Evolutionary conservation across 805 yeast genomes (phyloP), one percentile per base, ranked within the genome.

Genomic region (Lipomyces kockii): DNA sequence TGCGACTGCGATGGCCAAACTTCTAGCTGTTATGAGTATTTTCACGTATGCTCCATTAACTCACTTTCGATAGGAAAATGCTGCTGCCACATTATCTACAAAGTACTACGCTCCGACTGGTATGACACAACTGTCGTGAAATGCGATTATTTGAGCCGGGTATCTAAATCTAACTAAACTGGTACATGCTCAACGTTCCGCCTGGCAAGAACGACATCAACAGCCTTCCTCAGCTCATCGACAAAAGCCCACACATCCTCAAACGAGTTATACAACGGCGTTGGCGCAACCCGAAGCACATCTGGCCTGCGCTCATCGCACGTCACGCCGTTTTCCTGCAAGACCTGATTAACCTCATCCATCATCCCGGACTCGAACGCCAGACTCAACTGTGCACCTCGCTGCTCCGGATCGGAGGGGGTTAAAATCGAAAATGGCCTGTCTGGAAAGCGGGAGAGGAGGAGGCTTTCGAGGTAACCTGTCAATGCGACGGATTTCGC

Each of bases 251-350:
- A 80, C 14, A 90, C 86, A 68, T 93, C 96, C 55, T 76, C 78
- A 72, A 90, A 90, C 1, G 90, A 86, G 74, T 92, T 93, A 80
- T 93, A 93, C 58, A 92, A 81, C 0, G 97, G 95, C 2, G 85
- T 82, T 7, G 98, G 97, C 0, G 97, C 94, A n/a, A 93, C 75
- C 66, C 98, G 81, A 52, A 94, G 86, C n/a, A 92, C 98, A 75
- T 87, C 87, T 0, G 98, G 98, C 75, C 91, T 83, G 76, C 98
- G 83, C 75, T 93, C 97, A 76, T 93, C 98, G 65, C 91, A 89
- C 29, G 93, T 85, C 1, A 91, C 86, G 2, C 92, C 97, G 4
- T 77, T 71, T 11, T 81, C 74, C 43, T 80, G 80, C 69, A 93
- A 75, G 67, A 81, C 80, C 1, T 75, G 72, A 66, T 84, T 83